Base-by-base conservation (phyloP, 2,329 filamentous ascomycete genomes). In the Aspergillus alliaceus region DNA sequence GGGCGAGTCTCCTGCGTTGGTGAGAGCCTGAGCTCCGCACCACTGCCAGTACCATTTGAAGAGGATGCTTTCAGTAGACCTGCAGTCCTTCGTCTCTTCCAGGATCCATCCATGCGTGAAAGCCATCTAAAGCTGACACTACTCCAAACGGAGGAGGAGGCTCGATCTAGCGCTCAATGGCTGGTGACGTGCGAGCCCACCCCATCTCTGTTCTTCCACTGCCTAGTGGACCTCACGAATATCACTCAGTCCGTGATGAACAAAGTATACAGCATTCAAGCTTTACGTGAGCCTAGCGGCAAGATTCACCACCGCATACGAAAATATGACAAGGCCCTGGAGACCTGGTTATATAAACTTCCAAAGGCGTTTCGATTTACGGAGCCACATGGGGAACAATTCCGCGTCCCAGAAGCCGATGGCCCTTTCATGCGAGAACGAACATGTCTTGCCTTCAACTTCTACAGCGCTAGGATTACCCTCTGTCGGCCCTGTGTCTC, bases 401-500 rank as follows among this genome's bases (percentile, higher is more conserved):
- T 66, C 8, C 48, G 58, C 18, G 11, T 65, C 32, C 44, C 67
- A 3, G 51, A 56, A 4, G 53, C 63, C 4, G 39, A 62, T 3
- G 39, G 61, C 2, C 57, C 60, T 0, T 63, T 57, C 44, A 47
- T 67, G 9, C 70, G 74, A 25, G 67, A 72, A 53, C 69, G 73
- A 4, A 63, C 74, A 54, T 66, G 64, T 56, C 65, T 79, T 9
- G 77, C 75, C 4, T 70, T 79, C 59, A 66, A 67, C 59, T 79
- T 74, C 60, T 77, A 76, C 56, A 75, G 75, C 35, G 66, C 73
- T 18, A 69, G 72, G 6, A 74, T 77, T 44, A 72, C 69, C 8
- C 70, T 79, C 39, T 73, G 70, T 58, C 72, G 77, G 29, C 77
- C 77, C 2, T 79, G 74, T 57, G 71, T 78, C 31, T 74, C 73